Evolutionary conservation across 331 rosid genomes (phyloP), one percentile per base, ranked within the genome.

Genomic region (Spiraea crenata): DNA sequence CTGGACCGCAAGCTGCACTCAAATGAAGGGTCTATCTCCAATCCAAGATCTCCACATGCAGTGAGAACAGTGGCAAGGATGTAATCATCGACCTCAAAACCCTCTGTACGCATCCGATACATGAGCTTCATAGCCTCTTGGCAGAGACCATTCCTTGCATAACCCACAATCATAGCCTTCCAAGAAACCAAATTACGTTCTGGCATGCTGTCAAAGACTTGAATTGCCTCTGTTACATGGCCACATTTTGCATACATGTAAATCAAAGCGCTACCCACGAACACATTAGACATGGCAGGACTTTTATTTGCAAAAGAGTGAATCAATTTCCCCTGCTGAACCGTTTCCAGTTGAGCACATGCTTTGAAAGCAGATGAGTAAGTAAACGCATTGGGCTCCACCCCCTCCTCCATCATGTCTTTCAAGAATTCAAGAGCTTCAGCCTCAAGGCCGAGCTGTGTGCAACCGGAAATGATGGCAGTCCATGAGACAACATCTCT

Each of bases 401-500:
- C 96, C 6, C 96, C 98, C 19, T 93, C 98, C 48, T 80, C 87
- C 74, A 87, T 74, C 99, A 93, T 91, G 63, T 80, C 79, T 54
- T 85, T 84, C 74, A 93, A 80, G 63, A 86, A 86, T 70, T 71
- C 85, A 10, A 93, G 82, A 57, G 97, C 97, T 79, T 93, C 92
- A 3, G 84, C 57, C 78, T 84, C 97, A 49, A 78, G 87, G 13
- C 97, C 93, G 1, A 84, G 88, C 71, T 44, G 77, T 47, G 90
- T 79, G 76, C 88, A 79, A 15, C 96, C 99, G 0, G 99, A 91
- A 70, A 91, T 93, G 60, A 93, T 87, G 75, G 99, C 96, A 52
- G 99, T 91, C 97, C 97, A 93, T 1, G 97, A 85, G 69, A 91
- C 92, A 46, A 89, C 99, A 65, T 93, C 97, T 69, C 89, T 82